Base-by-base conservation (phyloP, 768 basidiomycete species). In the Pholiota molesta region DNA sequence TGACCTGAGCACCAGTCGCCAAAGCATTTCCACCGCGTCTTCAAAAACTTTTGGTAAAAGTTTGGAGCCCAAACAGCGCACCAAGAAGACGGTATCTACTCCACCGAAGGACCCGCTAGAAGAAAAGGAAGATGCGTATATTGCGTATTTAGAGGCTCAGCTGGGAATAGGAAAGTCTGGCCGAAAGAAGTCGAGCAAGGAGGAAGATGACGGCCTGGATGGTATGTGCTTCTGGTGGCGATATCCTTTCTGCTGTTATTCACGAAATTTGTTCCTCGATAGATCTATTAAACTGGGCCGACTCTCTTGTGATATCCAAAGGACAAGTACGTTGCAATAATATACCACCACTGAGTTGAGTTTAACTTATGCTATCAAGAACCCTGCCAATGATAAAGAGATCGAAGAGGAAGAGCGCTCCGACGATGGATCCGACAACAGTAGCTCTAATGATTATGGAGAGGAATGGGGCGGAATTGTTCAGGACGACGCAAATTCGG, bases 111-210 rank as follows among this genome's bases (percentile, higher is more conserved):
- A 59, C 17, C 51, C 53, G 16, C 35, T 56, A 3, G 76, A 92
- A 62, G 74, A 79, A 31, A 83, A 90, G 35, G 96, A 99, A 67
- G 95, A 96, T 68, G 82, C 83, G 0, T 94, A 96, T 70, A 97
- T 98, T 47, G 82, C 87, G 0, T 88, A 91, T 75, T 77, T 97
- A 11, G 96, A 98, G 73, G 78, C 82, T 0, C 90, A 88, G 72
- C 82, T 97, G 17, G 88, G 91, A 3, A 79, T 88, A 67, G 55
- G 73, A 37, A 77, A 81, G 60, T 70, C 76, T 49, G 73, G 77
- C 58, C 74, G 77, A 58, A 73, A 78, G 60, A 76, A 78, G 56
- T 81, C 82, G 64, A 75, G 77, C 52, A 81, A 82, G 0, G 71
- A 81, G 35, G 89, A 87, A 40, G 86, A 85, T 1, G 96, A 98